Evolutionary conservation across 1,139 yeast genomes (phyloP), one percentile per base, ranked within the genome.

Genomic region (Pichia sp.): DNA sequence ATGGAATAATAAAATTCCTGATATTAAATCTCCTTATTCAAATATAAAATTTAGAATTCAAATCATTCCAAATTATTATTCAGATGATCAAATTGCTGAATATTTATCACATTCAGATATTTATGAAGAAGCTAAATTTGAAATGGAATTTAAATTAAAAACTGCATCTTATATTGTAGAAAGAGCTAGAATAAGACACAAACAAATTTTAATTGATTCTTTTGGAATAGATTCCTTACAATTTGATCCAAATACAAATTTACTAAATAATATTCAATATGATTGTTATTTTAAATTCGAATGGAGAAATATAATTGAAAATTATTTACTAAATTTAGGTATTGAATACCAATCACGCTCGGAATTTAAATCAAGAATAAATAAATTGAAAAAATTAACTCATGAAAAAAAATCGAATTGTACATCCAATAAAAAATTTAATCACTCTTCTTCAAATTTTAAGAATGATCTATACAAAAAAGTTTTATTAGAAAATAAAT

Each of bases 281-380:
- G 56, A 52, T 37, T 42, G 44, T 16, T 60, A 54, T 36, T 50
- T 55, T 23, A 59, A 59, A 42, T 58, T 52, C 19, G 83, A 79
- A 56, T 79, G 86, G 84, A 64, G 86, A 51, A 77, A 79, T 55
- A 70, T 80, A 23, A 76, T 80, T 47, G 87, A 80, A 50, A 79
- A 79, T 59, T 80, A 74, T 54, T 54, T 78, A 37, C 59, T 80
- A 32, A 78, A 78, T 55, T 65, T 80, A 27, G 85, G 77, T 3
- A 81, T 81, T 36, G 87, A 80, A 54, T 79, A 80, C 11, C 85
- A 80, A 54, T 78, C 84, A 51, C 67, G 84, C 24, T 61, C 64
- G 32, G 83, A 79, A 53, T 79, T 75, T 55, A 74, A 74, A 51
- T 62, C 59, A 39, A 64, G 70, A 49, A 46, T 56, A 16, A 50